Evolutionary conservation across 805 yeast species (phyloP).

Genomic region (Cyberlindnera galapagoensis): DNA sequence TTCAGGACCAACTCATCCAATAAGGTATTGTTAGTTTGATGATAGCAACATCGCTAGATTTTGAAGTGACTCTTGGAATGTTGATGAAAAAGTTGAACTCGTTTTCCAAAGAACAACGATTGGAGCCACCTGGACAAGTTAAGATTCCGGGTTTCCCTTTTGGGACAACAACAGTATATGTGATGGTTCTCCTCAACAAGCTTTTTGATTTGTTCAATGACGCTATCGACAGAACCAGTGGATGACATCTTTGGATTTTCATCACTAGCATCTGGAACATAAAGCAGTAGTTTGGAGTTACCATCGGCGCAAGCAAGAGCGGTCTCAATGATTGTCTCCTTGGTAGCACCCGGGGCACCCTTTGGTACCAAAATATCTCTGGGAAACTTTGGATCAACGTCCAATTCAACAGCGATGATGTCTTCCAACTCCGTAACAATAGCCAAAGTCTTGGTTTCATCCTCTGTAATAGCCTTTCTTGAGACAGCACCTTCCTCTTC

Average conservation of each 20-base stretch:
- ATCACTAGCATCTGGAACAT: slow-evolving; percentile 62
- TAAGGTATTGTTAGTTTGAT: slow-evolving; percentile 43
- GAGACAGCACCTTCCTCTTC: slow-evolving; percentile 59
- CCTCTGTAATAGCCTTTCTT: slow-evolving; percentile 65
- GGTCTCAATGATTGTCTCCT: slow-evolving; percentile 63
- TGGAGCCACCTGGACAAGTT: slow-evolving; percentile 76
- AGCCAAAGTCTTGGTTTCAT: slow-evolving; percentile 52
- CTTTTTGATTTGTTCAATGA: slow-evolving; percentile 53
- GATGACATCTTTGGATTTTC: slow-evolving; percentile 53
- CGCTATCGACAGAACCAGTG: slow-evolving; percentile 74
- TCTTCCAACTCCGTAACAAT: slow-evolving; percentile 56
- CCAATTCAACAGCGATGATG: slow-evolving; percentile 14
- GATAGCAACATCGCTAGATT: slow-evolving; percentile 45
- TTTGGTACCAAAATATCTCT: slow-evolving; percentile 14
- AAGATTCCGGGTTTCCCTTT: slow-evolving; percentile 68
- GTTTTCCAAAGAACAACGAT: slow-evolving; percentile 64
- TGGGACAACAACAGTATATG: slow-evolving; percentile 51
- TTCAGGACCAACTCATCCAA: slow-evolving; percentile 67
- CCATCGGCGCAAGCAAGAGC: slow-evolving; percentile 67
- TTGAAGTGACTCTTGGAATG: slow-evolving; percentile 55
- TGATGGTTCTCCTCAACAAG: slow-evolving; percentile 54
- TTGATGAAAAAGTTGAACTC: slow-evolving; percentile 58
- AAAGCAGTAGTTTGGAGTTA: slow-evolving; percentile 49
- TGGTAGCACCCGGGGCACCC: slow-evolving; percentile 41
- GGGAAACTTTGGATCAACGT: slow-evolving; percentile 17